Percentiles rank a stretch among this genome's conserved stretches.
phyloP scores from a whole-genome alignment of 495 filamentous ascomycete species.

The Penicillium angulare region DNA sequence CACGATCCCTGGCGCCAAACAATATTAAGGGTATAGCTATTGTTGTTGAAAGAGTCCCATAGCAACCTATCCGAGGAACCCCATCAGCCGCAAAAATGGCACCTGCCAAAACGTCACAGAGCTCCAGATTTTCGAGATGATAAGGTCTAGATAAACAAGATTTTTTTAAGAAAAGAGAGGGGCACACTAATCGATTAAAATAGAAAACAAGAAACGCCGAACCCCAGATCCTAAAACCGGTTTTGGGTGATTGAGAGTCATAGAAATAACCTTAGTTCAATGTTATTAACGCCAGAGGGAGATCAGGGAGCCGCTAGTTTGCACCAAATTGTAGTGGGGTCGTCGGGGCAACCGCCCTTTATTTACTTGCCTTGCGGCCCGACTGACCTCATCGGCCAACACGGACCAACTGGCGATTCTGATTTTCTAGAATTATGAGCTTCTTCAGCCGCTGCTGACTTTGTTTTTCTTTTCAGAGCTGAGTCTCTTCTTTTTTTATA shows the following conservation, averaged over 20 bases:
- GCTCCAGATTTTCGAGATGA: neutral
- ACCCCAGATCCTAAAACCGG: constrained; percentile 11
- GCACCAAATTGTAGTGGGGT: constrained; percentile 11
- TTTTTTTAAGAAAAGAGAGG: neutral
- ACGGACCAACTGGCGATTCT: constrained; percentile 15
- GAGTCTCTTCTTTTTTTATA: neutral
- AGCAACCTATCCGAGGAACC: too few relatives aligned
- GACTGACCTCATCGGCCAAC: constrained; percentile 26
- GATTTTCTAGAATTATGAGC: neutral
- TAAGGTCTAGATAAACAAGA: neutral
- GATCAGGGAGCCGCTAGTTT: too few relatives aligned
- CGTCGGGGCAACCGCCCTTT: constrained; percentile 29
- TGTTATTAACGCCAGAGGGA: constrained; percentile 14
- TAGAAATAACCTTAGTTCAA: constrained; percentile 14
- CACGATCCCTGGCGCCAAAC: neutral
- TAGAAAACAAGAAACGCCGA: neutral
- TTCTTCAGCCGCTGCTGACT: neutral
- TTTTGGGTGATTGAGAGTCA: constrained; percentile 3
- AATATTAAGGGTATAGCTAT: neutral
- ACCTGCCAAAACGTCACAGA: too few relatives aligned
- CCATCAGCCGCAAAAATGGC: too few relatives aligned
- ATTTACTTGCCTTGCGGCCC: constrained; percentile 10
- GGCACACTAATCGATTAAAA: too few relatives aligned
- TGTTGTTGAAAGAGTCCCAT: neutral
- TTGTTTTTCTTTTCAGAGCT: constrained; percentile 2